phyloP scores from a whole-genome alignment of 768 basidiomycete genomes.

The Tricholoma saponaceum region DNA sequence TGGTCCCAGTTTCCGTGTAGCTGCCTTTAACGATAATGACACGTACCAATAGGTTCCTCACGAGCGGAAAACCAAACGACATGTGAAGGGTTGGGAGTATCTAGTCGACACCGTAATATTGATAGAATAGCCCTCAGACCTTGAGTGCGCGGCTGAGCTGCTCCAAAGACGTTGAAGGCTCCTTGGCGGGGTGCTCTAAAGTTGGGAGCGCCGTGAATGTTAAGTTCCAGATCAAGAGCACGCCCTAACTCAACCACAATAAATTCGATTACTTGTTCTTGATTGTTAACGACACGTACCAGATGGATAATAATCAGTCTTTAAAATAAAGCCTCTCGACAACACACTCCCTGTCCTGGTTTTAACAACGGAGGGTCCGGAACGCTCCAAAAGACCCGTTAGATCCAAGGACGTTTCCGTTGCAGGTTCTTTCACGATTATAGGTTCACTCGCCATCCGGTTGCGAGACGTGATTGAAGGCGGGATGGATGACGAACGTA shows the following conservation, averaged over 20 bases:
- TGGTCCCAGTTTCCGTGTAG: background rate
- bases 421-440: slow-evolving; percentile 11
- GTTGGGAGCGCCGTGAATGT: slow-evolving; percentile 93
- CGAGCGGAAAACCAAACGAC: slow-evolving; percentile 96
- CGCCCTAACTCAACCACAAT: slow-evolving; percentile 47
- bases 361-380: slow-evolving; percentile 75
- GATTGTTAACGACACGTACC: slow-evolving; percentile 32
- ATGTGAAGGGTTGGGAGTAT: slow-evolving; percentile 56
- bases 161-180: slow-evolving; percentile 88
- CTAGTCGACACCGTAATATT: slow-evolving; percentile 72
- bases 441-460: slow-evolving; percentile 9
- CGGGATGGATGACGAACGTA: slow-evolving; percentile 12
- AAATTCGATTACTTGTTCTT: slow-evolving; percentile 1
- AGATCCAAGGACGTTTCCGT: slow-evolving; percentile 47
- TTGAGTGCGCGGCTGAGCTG: slow-evolving; percentile 91
- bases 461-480: slow-evolving; percentile 11
- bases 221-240: slow-evolving; percentile 86
- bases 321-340: slow-evolving; percentile 86
- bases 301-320: slow-evolving; percentile 87
- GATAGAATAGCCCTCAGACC: slow-evolving; percentile 90
- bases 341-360: slow-evolving; percentile 80
- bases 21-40: background rate
- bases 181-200: slow-evolving; percentile 81
- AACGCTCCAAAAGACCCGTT: slow-evolving; percentile 57
- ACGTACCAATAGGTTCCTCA: slow-evolving; percentile 89